Evolutionary conservation across 345 rosid genomes (phyloP), one percentile per base, ranked within the genome.

Genomic region (Abelmoschus esculentus): DNA sequence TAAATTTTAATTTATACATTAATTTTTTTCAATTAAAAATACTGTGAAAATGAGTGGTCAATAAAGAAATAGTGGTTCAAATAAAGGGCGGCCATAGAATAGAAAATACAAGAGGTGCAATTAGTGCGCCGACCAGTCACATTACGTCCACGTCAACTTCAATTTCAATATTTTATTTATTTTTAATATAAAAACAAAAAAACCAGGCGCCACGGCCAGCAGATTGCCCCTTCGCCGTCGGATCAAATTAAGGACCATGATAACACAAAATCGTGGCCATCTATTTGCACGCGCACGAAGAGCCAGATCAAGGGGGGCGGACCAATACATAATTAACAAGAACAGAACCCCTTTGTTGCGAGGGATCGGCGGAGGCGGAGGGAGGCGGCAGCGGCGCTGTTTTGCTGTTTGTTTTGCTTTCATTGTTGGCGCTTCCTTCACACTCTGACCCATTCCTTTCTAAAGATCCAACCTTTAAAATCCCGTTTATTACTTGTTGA

Each of bases 401-500:
- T 36, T n/a, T 4, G 29, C 29, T 55, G 59, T 19, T 55, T n/a
- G 55, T 52, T 52, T 54, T 54, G 29, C 11, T 54, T 54, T 54
- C 13, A 18, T 18, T 54, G 28, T 54, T 54, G 42, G 42, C 42
- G 42, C 42, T 38, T 2, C 42, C 42, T 38, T 38, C 42, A 38
- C 9, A 38, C 10, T 38, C 42, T 38, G 28, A 22, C 58, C 28
- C 58, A 18, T 54, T 22, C 29, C 58, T 9, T n/a, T 15, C 5
- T 6, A 38, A 38, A 5, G 32, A 29, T 5, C 7, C 42, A 38
- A 67, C 66, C 56, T 22, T n/a, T 49, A 61, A 18, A 19, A 38
- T 40, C 19, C 31, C 14, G 47, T 52, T 22, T 6, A 3, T 26
- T 26, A 78, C 66, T 72, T 47, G 72, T 75, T 76, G 77, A 75